Evolutionary conservation across 495 filamentous ascomycete genomes (phyloP).

Genomic region (Trichocladium antarcticum): DNA sequence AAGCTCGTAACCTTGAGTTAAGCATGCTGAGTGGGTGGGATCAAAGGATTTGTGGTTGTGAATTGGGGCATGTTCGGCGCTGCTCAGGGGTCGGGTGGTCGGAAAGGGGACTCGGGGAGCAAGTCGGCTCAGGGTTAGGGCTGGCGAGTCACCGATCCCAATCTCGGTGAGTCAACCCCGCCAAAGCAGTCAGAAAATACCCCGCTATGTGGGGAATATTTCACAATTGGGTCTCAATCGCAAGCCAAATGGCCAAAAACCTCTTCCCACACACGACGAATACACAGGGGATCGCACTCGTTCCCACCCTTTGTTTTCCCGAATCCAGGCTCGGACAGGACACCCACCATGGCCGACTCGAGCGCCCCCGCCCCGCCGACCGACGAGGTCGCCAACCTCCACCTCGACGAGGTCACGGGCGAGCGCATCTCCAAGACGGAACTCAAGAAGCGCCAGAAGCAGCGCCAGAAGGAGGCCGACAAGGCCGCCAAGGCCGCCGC

Average conservation of each 20-base stretch:
- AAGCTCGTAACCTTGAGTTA: too few species aligned
- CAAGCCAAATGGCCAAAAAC: slow-evolving; percentile 1
- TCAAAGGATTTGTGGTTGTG: too few species aligned
- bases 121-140: not conserved
- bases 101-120: too few species aligned
- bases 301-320: not conserved
- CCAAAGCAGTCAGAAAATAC: slow-evolving; percentile 2
- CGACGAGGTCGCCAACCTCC: slow-evolving; percentile 58
- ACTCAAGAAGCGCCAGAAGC: slow-evolving; percentile 92
- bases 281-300: not conserved
- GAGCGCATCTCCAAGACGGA: slow-evolving; percentile 79
- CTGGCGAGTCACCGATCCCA: slow-evolving; percentile 3
- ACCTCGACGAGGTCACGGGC: slow-evolving; percentile 75
- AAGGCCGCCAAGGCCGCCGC: slow-evolving; percentile 78
- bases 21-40: too few species aligned
- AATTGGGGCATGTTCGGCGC: too few species aligned
- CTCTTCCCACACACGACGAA: slow-evolving; percentile 3
- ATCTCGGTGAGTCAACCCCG: not conserved
- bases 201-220: slow-evolving; percentile 13
- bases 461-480: slow-evolving; percentile 70
- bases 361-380: slow-evolving; percentile 30
- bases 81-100: too few species aligned
- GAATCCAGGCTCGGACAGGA: not conserved
- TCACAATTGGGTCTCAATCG: not conserved
- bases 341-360: slow-evolving; percentile 41